Evolutionary conservation across 441 rosid genomes (phyloP).

Genomic region (Populus hybrid): DNA sequence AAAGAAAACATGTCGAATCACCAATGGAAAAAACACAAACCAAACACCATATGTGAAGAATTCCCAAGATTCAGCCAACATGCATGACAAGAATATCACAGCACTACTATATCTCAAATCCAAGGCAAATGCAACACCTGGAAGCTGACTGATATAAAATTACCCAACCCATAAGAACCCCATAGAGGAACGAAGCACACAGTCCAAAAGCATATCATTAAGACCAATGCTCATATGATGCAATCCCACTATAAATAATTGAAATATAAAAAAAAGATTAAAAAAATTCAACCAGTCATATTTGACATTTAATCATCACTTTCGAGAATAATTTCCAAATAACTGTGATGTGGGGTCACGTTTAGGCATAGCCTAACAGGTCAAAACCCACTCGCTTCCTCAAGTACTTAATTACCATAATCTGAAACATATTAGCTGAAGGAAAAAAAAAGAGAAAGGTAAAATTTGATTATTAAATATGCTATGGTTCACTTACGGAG

Average conservation of each 20-base stretch:
- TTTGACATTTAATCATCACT: conserved; percentile 11
- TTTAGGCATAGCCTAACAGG: conserved; percentile 4
- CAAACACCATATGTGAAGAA: conserved; percentile 1
- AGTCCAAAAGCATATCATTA: background rate
- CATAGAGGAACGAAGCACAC: background rate
- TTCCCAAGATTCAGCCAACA: background rate
- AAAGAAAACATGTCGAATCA: conserved; percentile 12
- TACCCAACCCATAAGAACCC: background rate
- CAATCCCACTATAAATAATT: background rate
- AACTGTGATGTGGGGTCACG: background rate
- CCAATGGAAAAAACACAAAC: conserved; percentile 4
- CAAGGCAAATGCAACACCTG: background rate
- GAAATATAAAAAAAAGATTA: background rate
- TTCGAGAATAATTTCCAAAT: background rate
- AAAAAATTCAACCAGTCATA: background rate
- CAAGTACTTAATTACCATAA: conserved; percentile 1
- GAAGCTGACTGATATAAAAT: conserved; percentile 11
- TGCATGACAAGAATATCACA: background rate
- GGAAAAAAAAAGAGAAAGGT: background rate
- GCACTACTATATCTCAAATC: background rate
- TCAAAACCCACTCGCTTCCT: background rate
- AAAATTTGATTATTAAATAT: background rate
- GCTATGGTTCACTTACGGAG: conserved; percentile 68
- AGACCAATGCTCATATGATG: background rate
- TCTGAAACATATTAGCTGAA: background rate